Evolutionary conservation across 2,329 filamentous ascomycete genomes (phyloP).

Genomic region (Aspergillus luchuensis): DNA sequence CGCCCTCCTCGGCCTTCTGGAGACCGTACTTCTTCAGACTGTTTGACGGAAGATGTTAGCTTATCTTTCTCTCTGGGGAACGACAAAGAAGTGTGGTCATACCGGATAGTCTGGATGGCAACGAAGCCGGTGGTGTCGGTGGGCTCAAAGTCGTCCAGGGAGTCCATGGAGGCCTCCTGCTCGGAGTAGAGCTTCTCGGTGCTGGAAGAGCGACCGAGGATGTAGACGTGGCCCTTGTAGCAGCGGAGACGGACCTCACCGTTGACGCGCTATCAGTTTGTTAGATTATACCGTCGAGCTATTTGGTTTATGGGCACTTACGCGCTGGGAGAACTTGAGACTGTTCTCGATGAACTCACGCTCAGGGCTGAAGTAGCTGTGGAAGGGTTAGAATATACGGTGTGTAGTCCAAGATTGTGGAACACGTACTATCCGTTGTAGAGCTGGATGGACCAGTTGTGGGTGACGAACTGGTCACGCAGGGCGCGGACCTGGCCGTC

Average conservation of each 20-base stretch:
- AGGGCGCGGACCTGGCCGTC: conserved; percentile 69
- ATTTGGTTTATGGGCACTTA: not conserved
- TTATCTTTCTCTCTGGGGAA: not conserved
- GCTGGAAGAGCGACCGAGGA: conserved; percentile 56
- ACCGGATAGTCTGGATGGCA: conserved; percentile 40
- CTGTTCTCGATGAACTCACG: conserved; percentile 70
- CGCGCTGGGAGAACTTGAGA: conserved; percentile 61
- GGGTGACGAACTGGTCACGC: conserved; percentile 70
- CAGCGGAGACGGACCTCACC: conserved; percentile 62
- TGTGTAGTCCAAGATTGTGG: too few relatives aligned
- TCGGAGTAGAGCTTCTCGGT: conserved; percentile 71
- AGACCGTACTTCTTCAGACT: conserved; percentile 49
- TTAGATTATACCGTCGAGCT: not conserved
- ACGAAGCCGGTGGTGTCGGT: conserved; percentile 67
- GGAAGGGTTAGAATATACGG: conserved; percentile 7
- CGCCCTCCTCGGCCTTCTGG: conserved; percentile 22
- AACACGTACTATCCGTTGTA: conserved; percentile 59
- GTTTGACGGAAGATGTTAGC: conserved; percentile 20
- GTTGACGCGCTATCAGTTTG: conserved; percentile 52
- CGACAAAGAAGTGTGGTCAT: not conserved
- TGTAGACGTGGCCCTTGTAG: conserved; percentile 67
- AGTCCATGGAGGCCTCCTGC: conserved; percentile 69
- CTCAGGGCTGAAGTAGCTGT: conserved; percentile 66
- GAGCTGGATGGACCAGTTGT: conserved; percentile 58
- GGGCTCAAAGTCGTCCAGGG: conserved; percentile 67